Evolutionary conservation across 164 flowering plant species (phyloP), one percentile per base, ranked within the genome.

Genomic region (Echeveria elegans): DNA sequence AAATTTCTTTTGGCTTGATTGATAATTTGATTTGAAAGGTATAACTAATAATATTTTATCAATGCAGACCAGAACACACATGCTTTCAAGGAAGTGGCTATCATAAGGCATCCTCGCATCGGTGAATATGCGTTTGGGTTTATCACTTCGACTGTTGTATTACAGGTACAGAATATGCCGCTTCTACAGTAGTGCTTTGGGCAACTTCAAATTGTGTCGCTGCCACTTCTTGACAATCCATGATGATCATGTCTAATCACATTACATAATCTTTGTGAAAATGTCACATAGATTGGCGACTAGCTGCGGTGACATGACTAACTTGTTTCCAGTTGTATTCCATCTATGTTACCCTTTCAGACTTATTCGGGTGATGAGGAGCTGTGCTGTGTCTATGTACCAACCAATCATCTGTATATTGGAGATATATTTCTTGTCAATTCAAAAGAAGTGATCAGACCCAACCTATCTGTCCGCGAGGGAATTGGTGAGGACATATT

Each of bases 51-150:
- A 12, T 52, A 6, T 40, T 63, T 8, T 47, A 34, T 75, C 28
- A 30, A 53, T 78, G 31, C 88, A 90, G 97, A 86, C 78, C 97
- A 90, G 77, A 90, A 88, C 63, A 75, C 87, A 0, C 93, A 88
- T 50, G 96, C 96, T 38, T 90, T 90, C 72, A 90, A 90, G 79
- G 96, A 90, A 80, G 96, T 90, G 53, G 96, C 93, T 66, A 88
- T 90, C 69, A 88, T 90, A 65, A 86, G 93, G 77, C 96, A 90
- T 82, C 96, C 96, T 58, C 90, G 91, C 29, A 74, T 88, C 70
- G 96, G 96, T 72, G 96, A 90, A 86, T 90, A 90, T 78, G 96
- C 96, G 61, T 85, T 90, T 82, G 96, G 96, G 59, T 90, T 90
- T 77, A 90, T 90, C 75, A 90, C 96, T 68, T 88, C 96, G 31